A percentile compares a stretch with the other conserved stretches of the same genome.
Conservation (phyloP, 2,329 filamentous ascomycete species). For the Verruconis gallopava region DNA sequence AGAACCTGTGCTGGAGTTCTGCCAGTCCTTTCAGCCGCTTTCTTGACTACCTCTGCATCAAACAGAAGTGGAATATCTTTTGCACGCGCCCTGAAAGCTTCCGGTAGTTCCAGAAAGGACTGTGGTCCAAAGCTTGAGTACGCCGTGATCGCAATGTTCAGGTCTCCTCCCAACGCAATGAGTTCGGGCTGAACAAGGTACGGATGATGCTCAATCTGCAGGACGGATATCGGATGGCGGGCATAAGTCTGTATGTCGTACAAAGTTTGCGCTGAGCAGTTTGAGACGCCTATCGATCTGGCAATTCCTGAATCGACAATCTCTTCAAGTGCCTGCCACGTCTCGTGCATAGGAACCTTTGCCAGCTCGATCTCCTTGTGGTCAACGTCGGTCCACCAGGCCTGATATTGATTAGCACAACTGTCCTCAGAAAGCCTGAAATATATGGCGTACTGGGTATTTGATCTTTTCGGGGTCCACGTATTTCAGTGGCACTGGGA, state of each 20-base stretch:
- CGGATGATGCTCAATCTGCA: constrained; percentile 7
- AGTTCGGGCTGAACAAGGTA: constrained; percentile 22
- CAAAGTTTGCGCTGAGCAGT: neutral
- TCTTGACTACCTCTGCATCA: constrained; percentile 35
- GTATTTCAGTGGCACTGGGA: constrained; percentile 16
- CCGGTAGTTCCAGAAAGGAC: constrained; percentile 20
- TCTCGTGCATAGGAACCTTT: constrained; percentile 27
- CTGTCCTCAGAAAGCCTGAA: too few relatives aligned
- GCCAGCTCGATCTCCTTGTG: neutral
- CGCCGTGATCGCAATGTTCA: constrained; percentile 2
- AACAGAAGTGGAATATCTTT: constrained; percentile 29
- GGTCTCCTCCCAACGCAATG: constrained; percentile 28
- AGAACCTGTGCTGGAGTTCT: constrained; percentile 7
- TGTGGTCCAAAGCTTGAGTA: constrained; percentile 7
- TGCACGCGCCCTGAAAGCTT: constrained; percentile 33
- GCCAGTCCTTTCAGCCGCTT: constrained; percentile 33
- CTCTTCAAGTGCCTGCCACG: constrained; percentile 18
- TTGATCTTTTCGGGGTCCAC: constrained; percentile 30
- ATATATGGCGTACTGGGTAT: constrained; percentile 22
- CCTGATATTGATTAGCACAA: too few relatives aligned
- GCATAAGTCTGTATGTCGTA: neutral
- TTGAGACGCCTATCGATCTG: constrained; percentile 7
- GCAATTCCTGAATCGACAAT: constrained; percentile 17
- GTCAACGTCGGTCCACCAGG: too few relatives aligned
- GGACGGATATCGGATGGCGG: neutral